Conservation (phyloP, 768 basidiomycete species). For the Kwoniella sp. region DNA sequence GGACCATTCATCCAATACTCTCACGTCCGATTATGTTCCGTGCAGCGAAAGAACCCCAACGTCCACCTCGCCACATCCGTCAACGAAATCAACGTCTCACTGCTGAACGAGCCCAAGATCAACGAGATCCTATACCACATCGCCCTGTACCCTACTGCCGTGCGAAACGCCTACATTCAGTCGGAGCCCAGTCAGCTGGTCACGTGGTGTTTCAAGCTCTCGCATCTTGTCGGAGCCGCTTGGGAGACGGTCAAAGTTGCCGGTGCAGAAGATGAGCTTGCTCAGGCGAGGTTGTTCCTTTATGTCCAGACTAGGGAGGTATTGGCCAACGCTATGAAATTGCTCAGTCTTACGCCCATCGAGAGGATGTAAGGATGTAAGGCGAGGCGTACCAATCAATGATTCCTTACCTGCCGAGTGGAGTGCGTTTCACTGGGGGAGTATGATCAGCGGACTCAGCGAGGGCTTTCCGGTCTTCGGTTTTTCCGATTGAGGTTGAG, state of each 20-base stretch:
- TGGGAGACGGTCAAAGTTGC: constrained; percentile 90
- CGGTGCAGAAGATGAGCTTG: constrained; percentile 74
- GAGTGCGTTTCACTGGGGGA: no score
- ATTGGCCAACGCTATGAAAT: constrained; percentile 78
- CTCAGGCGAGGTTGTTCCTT: constrained; percentile 81
- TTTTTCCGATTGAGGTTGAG: no score
- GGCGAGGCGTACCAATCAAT: no score
- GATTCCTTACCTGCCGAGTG: no score
- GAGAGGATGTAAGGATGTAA: constrained; percentile 78
- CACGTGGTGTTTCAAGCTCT: constrained; percentile 81
- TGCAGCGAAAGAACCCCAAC: constrained; percentile 87
- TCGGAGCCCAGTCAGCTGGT: constrained; percentile 90
- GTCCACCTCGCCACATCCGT: constrained; percentile 65
- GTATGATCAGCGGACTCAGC: no score
- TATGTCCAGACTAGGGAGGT: constrained; percentile 88
- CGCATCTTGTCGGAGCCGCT: constrained; percentile 84
- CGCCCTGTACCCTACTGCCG: constrained; percentile 86
- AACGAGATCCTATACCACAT: constrained; percentile 84
- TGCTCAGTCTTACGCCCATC: constrained; percentile 84
- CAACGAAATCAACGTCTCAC: constrained; percentile 65
- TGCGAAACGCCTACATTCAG: constrained; percentile 77
- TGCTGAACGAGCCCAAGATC: constrained; percentile 74
- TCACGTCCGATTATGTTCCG: constrained; percentile 86
- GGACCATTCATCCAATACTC: constrained; percentile 91
- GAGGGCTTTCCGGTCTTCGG: no score